phyloP scores from a whole-genome alignment of 1,284 basidiomycete species.

The Trichosporon faecale region DNA sequence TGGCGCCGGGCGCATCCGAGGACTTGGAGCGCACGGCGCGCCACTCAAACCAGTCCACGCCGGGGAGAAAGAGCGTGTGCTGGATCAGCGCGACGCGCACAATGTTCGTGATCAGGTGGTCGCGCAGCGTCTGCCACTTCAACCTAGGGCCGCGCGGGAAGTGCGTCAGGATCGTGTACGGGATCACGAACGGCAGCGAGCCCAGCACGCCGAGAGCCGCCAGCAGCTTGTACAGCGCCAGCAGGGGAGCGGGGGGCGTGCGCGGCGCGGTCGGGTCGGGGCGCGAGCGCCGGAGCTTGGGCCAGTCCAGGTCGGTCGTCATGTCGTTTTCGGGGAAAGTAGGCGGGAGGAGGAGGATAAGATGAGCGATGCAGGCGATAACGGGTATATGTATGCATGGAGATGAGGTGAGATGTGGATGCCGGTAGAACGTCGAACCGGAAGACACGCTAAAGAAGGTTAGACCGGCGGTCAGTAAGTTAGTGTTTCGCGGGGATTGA shows the following conservation, averaged over 20 bases:
- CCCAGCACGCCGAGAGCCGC: not conserved
- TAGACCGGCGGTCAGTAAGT: constrained; percentile 7
- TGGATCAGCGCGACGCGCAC: constrained; percentile 10
- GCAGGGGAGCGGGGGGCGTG: constrained; percentile 4
- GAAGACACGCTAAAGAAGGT: constrained; percentile 3
- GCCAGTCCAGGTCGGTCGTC: constrained; percentile 5
- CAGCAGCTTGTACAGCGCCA: not conserved
- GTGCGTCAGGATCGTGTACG: constrained; percentile 10
- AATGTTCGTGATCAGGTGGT: constrained; percentile 4
- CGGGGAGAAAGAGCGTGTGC: constrained; percentile 7
- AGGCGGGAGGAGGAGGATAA: not conserved
- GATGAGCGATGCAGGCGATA: not conserved
- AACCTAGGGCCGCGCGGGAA: not conserved
- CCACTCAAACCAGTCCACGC: constrained; percentile 1
- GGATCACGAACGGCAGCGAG: constrained; percentile 14
- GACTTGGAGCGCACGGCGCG: not conserved
- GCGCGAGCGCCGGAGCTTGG: constrained; percentile 1
- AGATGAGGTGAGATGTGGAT: not conserved
- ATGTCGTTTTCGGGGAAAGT: not conserved
- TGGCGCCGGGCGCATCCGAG: not conserved
- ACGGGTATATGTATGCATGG: not conserved
- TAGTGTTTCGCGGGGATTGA: not conserved
- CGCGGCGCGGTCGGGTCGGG: constrained; percentile 13
- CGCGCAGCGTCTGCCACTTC: not conserved
- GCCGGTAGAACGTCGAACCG: not conserved